Conservation (phyloP, 768 basidiomycete genomes). For the Sutorius australiensis region DNA sequence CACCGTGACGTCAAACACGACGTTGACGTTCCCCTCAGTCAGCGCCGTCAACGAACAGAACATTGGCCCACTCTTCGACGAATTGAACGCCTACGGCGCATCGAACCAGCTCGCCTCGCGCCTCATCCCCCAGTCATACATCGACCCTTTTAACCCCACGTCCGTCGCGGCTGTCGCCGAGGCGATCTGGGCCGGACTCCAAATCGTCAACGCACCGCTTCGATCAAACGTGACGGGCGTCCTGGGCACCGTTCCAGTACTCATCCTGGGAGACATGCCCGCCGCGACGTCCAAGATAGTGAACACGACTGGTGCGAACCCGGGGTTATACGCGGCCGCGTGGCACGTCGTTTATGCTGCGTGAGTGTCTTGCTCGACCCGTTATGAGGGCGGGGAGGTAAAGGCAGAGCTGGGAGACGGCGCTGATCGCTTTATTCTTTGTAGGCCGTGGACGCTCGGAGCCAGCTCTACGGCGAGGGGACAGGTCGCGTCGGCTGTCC, state of each 20-base stretch:
- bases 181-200: conserved; percentile 19
- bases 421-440: background rate
- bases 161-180: conserved; percentile 11
- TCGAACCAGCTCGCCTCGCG: conserved; percentile 18
- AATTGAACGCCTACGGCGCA: conserved; percentile 7
- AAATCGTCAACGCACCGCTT: conserved; percentile 10
- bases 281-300: background rate
- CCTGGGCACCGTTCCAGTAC: background rate
- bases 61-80: conserved; percentile 14
- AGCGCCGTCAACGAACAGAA: conserved; percentile 1
- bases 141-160: conserved; percentile 8
- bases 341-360: conserved; percentile 15
- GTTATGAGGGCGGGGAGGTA: background rate
- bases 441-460: conserved; percentile 16
- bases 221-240: background rate
- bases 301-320: conserved; percentile 16
- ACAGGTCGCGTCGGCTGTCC: conserved; percentile 5
- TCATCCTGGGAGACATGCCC: conserved; percentile 10
- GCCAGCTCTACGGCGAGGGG: background rate
- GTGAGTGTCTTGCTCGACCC: conserved; percentile 4
- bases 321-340: conserved; percentile 7
- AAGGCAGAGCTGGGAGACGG: too few species aligned
- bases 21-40: conserved; percentile 17
- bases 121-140: conserved; percentile 14
- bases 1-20: conserved; percentile 14